These are phyloP conservation scores for Oropetium thomaeum DNA, from an alignment of 176 grass and related monocot genomes.

Conservation along the genomic window DNA sequence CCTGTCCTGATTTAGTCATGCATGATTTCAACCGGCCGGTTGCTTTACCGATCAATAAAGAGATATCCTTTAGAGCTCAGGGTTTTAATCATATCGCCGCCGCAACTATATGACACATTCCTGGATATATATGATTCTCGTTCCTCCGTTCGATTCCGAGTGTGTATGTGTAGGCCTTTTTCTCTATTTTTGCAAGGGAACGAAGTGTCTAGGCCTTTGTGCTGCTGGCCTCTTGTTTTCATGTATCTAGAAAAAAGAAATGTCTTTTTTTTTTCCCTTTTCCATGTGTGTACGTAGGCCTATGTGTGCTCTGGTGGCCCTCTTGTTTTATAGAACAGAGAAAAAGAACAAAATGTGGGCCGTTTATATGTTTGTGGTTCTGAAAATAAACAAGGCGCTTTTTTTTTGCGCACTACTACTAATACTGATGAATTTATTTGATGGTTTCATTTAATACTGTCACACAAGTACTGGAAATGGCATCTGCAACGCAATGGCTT, in stretches of 20 bases:
- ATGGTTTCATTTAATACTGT: neutral
- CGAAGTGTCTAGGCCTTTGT: neutral
- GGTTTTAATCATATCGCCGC: constrained; percentile 20
- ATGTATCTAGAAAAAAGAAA: neutral
- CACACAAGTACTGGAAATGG: neutral
- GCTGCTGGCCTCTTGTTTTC: neutral
- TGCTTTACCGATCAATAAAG: neutral
- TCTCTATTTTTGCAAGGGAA: too few species aligned
- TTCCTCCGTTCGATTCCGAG: constrained; percentile 12
- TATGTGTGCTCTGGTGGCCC: neutral
- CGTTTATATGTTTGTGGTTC: constrained; percentile 2
- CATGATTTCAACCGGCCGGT: too few species aligned
- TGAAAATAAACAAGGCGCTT: neutral
- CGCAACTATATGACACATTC: neutral
- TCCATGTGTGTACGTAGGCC: neutral
- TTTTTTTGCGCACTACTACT: neutral
- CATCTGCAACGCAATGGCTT: neutral
- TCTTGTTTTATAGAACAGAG: neutral
- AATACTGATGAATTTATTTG: too few species aligned
- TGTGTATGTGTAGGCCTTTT: too few species aligned
- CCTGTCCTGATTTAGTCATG: neutral
- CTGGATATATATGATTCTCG: neutral
- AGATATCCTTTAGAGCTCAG: constrained; percentile 29
- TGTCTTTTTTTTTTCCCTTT: neutral
- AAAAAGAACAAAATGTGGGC: neutral